phyloP scores from a whole-genome alignment of 2,329 filamentous ascomycete genomes.

The Pezicula carpinea region DNA sequence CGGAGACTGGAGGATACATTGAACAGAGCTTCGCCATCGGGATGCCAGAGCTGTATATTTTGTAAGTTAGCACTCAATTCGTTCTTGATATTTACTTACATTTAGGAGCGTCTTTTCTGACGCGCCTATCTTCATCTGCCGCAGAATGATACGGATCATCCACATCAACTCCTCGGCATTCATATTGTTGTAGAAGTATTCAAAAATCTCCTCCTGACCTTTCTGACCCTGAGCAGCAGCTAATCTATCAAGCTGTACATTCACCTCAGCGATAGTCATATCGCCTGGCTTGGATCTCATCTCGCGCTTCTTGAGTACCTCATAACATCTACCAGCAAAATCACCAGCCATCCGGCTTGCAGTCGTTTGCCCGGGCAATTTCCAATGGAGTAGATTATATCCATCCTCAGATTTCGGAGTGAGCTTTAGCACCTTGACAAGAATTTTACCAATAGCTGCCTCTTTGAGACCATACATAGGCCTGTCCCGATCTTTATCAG shows the following conservation, averaged over 20 bases:
- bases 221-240: conserved; percentile 72
- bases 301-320: conserved; percentile 79
- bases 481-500: conserved; percentile 87
- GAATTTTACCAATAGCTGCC: conserved; percentile 78
- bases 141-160: conserved; percentile 89
- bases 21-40: conserved; percentile 72
- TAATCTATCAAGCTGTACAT: conserved; percentile 75
- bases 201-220: conserved; percentile 77
- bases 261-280: conserved; percentile 87
- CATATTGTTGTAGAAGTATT: conserved; percentile 84
- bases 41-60: conserved; percentile 71
- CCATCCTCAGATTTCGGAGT: conserved; percentile 87
- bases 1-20: conserved; percentile 87
- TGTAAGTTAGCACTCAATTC: conserved; percentile 2
- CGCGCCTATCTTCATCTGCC: conserved; percentile 68
- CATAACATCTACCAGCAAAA: conserved; percentile 84
- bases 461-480: conserved; percentile 95
- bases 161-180: conserved; percentile 90
- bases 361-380: conserved; percentile 67
- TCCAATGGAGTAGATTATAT: conserved; percentile 84
- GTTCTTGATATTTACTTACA: conserved; percentile 11
- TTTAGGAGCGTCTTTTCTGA: conserved; percentile 87
- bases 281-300: conserved; percentile 69
- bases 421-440: conserved; percentile 92
- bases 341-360: conserved; percentile 73